A percentile compares a stretch with the other conserved stretches of the same genome.
phyloP scores from a whole-genome alignment of 1,139 yeast genomes.

The Saccharomyces hybrid region DNA sequence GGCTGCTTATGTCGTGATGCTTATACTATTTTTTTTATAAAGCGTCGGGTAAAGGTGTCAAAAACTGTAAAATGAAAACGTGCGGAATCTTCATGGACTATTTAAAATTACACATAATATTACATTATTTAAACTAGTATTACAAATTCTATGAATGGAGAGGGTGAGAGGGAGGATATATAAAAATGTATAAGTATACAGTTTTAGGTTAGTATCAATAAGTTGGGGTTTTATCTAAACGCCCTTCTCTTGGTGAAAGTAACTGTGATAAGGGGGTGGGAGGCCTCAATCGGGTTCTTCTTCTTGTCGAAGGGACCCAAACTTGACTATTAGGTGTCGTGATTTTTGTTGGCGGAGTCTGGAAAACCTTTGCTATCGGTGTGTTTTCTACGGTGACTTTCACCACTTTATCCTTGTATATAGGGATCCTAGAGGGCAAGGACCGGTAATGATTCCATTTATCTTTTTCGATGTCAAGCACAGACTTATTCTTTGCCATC shows the following conservation, averaged over 20 bases:
- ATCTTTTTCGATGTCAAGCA: constrained; percentile 5
- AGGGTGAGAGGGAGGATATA: not conserved
- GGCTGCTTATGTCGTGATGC: constrained; percentile 4
- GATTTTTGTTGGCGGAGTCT: not conserved
- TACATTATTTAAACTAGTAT: not conserved
- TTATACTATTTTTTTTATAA: not conserved
- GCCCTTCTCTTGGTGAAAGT: constrained; percentile 6
- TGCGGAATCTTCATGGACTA: not conserved
- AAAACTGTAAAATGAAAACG: not conserved
- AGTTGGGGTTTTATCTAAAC: not conserved
- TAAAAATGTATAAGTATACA: not conserved
- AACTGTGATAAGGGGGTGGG: constrained; percentile 23
- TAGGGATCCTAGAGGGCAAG: constrained; percentile 3
- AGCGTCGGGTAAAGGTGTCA: not conserved
- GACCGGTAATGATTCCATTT: constrained; percentile 3
- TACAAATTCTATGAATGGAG: not conserved
- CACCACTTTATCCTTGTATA: not conserved
- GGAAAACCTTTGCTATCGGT: not conserved
- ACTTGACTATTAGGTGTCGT: constrained; percentile 1
- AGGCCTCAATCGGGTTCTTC: constrained; percentile 10
- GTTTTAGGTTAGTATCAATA: not conserved
- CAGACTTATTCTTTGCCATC: not conserved
- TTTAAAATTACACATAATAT: not conserved
- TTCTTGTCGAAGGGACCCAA: constrained; percentile 14
- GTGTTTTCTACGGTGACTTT: not conserved